Base-by-base conservation (phyloP, 768 basidiomycete species). In the Punctularia strigosozonata region DNA sequence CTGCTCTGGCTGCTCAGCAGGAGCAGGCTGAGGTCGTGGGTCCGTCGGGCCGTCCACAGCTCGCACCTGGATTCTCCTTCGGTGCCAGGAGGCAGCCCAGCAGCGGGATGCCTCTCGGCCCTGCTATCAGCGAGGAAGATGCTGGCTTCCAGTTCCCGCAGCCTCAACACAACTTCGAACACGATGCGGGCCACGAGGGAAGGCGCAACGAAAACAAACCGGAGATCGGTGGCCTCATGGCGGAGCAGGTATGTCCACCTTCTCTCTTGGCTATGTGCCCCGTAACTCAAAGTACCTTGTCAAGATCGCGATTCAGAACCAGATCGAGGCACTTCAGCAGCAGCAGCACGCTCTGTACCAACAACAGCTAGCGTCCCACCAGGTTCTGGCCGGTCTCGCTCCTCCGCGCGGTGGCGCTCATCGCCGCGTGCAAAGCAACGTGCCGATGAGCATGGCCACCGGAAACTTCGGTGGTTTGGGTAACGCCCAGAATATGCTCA, bases 11-110 rank as follows among this genome's bases (percentile, higher is more conserved):
- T 26, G 77, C 72, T 25, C 80, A 82, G 54, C 78, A 86, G 45
- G 73, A 73, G 46, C 61, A 64, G 31, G 49, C 50, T 28, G 77
- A 83, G 45, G 31, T 63, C 41, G 50, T 82, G 36, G 79, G 85
- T 23, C 75, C 85, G 13, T 72, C 80, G 21, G 81, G 86, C 32
- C 78, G 89, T 45, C 89, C 88, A 26, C 88, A 91, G 54, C 74
- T 92, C 26, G 87, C 88, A 8, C 89, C 89, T n/a, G 68, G 70
- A 36, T 94, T 95, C 60, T 88, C 81, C 69, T 95, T 92, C 56
- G 91, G 89, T 36, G 75, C 77, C 40, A 63, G 63, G 48, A 59
- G 63, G 40, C 66, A 67, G 43, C 64, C 76, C 20, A 76, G 71
- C 52, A 60, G 65, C 25, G 56, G 59, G 28, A 62, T 67, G 19